phyloP scores from a whole-genome alignment of 2,329 filamentous ascomycete genomes.

The Colletotrichum shisoi region DNA sequence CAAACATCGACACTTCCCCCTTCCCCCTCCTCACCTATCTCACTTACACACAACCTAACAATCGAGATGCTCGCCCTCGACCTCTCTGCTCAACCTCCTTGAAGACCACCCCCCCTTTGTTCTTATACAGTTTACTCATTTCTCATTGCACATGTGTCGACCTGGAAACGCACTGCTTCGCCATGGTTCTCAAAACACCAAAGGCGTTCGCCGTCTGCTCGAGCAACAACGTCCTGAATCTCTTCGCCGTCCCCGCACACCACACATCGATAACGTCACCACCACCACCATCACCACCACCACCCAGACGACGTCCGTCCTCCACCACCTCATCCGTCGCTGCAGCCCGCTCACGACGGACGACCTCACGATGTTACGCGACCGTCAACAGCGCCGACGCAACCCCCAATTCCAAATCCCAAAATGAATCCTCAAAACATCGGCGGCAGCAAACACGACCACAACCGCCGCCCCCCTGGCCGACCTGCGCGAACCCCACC shows the following conservation, averaged over 20 bases:
- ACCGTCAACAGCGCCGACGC: slow-evolving; percentile 1
- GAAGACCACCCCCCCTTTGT: background rate
- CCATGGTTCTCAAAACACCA: slow-evolving; percentile 28
- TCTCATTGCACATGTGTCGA: background rate
- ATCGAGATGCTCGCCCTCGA: slow-evolving; percentile 18
- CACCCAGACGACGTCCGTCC: slow-evolving; percentile 3
- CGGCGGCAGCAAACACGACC: background rate
- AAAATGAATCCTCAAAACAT: background rate
- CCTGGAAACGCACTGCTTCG: background rate
- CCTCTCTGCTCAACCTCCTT: slow-evolving; percentile 21
- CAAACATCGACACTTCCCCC: background rate
- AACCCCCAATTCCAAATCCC: background rate
- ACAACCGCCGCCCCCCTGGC: slow-evolving; percentile 53
- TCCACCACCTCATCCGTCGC: background rate
- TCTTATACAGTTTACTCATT: background rate
- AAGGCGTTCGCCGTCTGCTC: slow-evolving; percentile 32
- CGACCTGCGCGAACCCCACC: slow-evolving; percentile 65
- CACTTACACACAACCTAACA: slow-evolving; percentile 4
- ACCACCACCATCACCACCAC: slow-evolving; percentile 12
- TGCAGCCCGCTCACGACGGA: background rate
- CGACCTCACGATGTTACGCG: slow-evolving; percentile 27
- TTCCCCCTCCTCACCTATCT: background rate
- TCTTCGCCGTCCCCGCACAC: slow-evolving; percentile 38
- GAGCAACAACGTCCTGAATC: slow-evolving; percentile 36
- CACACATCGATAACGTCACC: slow-evolving; percentile 42